A percentile compares a stretch with the other conserved stretches of the same genome.
Evolutionary conservation across 768 basidiomycete genomes (phyloP).

Genomic region (Mycena epipterygia): DNA sequence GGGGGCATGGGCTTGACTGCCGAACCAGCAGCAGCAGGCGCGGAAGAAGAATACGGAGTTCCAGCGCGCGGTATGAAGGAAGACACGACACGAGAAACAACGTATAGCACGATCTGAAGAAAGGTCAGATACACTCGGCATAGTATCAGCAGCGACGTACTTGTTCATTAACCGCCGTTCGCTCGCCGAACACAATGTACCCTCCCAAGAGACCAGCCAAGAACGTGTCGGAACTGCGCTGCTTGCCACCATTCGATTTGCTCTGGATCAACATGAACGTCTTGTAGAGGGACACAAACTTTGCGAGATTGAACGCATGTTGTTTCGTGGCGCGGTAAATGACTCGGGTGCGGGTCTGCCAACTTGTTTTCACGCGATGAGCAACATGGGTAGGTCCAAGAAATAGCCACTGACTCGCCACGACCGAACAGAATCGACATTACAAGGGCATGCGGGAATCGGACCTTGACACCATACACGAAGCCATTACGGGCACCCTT

Average conservation of each 20-base stretch:
- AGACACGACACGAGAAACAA: slow-evolving; percentile 91
- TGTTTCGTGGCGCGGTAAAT: slow-evolving; percentile 91
- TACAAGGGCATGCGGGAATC: slow-evolving; percentile 96
- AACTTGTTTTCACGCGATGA: slow-evolving; percentile 58
- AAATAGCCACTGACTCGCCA: slow-evolving; percentile 77
- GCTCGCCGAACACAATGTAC: slow-evolving; percentile 88
- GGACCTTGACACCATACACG: slow-evolving; percentile 91
- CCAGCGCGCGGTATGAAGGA: slow-evolving; percentile 89
- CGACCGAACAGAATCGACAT: slow-evolving; percentile 96
- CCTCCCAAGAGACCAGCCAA: slow-evolving; percentile 94
- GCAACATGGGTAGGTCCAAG: too few species aligned
- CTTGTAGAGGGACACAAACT: slow-evolving; percentile 97
- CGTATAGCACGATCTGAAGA: slow-evolving; percentile 93
- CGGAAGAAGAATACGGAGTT: slow-evolving; percentile 63
- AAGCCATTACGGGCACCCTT: slow-evolving; percentile 89
- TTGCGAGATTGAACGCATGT: slow-evolving; percentile 92
- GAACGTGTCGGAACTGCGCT: slow-evolving; percentile 87
- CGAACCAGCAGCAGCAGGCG: slow-evolving; percentile 56
- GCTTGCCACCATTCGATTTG: slow-evolving; percentile 85
- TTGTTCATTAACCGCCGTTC: slow-evolving; percentile 93
- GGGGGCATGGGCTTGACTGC: slow-evolving; percentile 83
- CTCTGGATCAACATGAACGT: slow-evolving; percentile 84
- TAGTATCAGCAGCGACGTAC: slow-evolving; percentile 59
- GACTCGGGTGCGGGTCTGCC: slow-evolving; percentile 72
- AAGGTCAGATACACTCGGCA: too few species aligned